phyloP scores from a whole-genome alignment of 305 asterid species.

The Solanum hybrid region DNA sequence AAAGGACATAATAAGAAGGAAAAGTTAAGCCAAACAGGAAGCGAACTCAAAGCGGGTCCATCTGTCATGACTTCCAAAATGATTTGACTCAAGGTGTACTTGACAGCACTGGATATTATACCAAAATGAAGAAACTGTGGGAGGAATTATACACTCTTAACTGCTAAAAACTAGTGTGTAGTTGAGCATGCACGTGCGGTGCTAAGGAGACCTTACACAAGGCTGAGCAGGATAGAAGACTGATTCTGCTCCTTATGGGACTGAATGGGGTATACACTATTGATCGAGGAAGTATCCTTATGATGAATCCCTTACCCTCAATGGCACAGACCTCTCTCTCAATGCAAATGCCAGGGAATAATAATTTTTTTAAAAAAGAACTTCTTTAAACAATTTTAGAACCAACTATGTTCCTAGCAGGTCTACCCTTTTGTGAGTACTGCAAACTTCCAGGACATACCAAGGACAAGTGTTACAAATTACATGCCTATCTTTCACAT shows the following conservation, averaged over 20 bases:
- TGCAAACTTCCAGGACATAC: neutral
- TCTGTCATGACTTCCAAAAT: neutral
- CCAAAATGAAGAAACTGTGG: neutral
- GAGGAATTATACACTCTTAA: neutral
- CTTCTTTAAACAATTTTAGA: neutral
- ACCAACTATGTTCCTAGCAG: neutral
- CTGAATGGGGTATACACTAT: too few species aligned
- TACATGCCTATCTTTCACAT: neutral
- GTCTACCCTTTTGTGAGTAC: neutral
- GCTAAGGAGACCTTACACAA: neutral
- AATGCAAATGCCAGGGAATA: neutral
- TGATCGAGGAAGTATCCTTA: too few species aligned
- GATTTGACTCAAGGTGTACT: neutral
- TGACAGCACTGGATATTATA: neutral
- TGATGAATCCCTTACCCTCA: too few species aligned
- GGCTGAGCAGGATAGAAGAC: neutral
- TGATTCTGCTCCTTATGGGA: neutral
- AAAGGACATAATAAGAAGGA: neutral
- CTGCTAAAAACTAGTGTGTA: neutral
- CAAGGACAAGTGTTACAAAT: neutral
- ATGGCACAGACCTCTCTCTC: neutral
- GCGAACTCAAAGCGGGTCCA: neutral
- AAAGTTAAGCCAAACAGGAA: neutral
- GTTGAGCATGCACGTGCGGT: neutral
- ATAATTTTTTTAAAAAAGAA: too few species aligned